These are phyloP conservation scores for Brassica napus DNA, from an alignment of 345 rosid genomes.

Conservation along the genomic window DNA sequence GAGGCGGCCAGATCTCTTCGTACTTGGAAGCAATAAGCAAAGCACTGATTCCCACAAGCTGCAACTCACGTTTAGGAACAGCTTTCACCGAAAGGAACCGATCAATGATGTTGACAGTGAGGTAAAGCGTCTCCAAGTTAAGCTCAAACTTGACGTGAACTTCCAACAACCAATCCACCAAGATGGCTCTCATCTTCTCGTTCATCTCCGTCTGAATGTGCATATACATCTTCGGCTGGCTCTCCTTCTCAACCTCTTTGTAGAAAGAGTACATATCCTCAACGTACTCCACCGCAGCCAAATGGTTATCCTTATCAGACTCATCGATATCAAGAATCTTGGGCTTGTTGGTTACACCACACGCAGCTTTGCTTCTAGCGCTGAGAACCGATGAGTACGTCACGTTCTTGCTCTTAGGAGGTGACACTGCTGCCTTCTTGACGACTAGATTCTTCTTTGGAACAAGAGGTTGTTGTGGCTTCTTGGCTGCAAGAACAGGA, in stretches of 20 bases:
- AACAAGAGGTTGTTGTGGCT: conserved; percentile 16
- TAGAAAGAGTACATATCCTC: conserved; percentile 86
- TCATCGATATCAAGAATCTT: conserved; percentile 62
- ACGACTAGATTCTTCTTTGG: conserved; percentile 29
- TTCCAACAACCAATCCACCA: conserved; percentile 85
- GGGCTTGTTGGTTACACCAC: conserved; percentile 57
- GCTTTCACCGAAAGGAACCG: conserved; percentile 64
- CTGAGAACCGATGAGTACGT: conserved; percentile 73
- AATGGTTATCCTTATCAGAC: conserved; percentile 58
- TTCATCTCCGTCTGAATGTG: conserved; percentile 68
- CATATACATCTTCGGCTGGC: conserved; percentile 65
- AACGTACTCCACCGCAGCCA: conserved; percentile 84
- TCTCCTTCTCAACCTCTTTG: conserved; percentile 64
- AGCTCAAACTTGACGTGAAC: conserved; percentile 83
- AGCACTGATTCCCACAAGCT: conserved; percentile 76
- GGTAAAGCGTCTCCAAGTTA: conserved; percentile 82
- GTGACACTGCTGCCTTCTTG: conserved; percentile 27
- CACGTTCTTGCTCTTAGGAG: conserved; percentile 48
- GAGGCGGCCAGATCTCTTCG: conserved; percentile 96
- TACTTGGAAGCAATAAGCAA: conserved; percentile 93
- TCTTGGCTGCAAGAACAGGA: conserved; percentile 28
- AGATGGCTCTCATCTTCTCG: conserved; percentile 81
- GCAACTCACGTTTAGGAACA: conserved; percentile 74
- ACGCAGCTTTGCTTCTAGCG: conserved; percentile 87
- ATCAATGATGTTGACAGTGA: conserved; percentile 74